Base-by-base conservation (phyloP, 768 basidiomycete species). In the Mycena alexandri region DNA sequence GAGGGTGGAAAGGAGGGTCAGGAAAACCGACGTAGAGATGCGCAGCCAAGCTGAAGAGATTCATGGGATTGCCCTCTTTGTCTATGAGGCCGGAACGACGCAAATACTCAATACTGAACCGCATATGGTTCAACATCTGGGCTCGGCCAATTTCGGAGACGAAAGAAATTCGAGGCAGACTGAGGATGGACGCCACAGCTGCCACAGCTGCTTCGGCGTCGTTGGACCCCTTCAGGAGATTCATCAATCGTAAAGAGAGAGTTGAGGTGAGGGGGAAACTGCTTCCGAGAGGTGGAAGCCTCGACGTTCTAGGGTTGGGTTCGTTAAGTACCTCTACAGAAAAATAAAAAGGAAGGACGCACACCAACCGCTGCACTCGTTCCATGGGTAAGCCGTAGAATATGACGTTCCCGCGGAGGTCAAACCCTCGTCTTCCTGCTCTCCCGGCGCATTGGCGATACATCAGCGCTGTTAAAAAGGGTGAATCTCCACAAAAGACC, bases 381-480 rank as follows among this genome's bases (percentile, higher is more conserved):
- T 89, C 86, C 73, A 89, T 82, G 5, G 89, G 77, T 9, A 93
- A 74, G 24, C 90, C 91, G 71, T 90, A 91, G 79, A 93, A 93
- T 2, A 93, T 81, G 43, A 92, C 90, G 58, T 89, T 90, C 9
- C 91, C 91, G 0, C 89, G 80, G 8, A 89, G 82, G 71, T 92
- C 90, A 65, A 83, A 91, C 2, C 91, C 91, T 72, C 91, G 84
- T 47, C 91, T 85, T 63, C 91, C 91, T 44, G 91, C 91, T 75
- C 91, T 84, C 61, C 91, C 91, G 50, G 89, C 85, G 65, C 90
- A 90, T 82, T 92, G 91, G 13, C 91, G 87, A 74, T 89, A 92
- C 84, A 85, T 87, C 10, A 91, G 82, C 1, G 89, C 86, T 1
- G 89, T 89, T 41, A 90, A 71, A 73, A 65, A 89, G 1, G 86